Conservation (phyloP, 2,329 filamentous ascomycete species). For the Aspergillus calidoustus region DNA sequence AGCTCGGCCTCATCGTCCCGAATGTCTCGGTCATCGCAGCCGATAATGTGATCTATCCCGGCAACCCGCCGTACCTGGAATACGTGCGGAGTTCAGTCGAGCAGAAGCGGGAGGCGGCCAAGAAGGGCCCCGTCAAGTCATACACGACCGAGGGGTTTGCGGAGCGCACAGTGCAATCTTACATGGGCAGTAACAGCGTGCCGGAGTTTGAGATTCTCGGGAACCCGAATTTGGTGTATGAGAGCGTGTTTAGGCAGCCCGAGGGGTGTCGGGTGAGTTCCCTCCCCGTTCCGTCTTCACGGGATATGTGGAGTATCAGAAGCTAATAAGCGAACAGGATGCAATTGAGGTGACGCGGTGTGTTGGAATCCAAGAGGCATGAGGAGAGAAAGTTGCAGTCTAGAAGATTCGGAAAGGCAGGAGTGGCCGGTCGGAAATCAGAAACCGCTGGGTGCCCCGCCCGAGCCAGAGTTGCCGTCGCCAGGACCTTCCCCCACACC, state of each 20-base stretch:
- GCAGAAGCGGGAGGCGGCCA: constrained; percentile 59
- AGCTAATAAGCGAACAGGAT: constrained; percentile 28
- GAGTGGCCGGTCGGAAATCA: constrained; percentile 1
- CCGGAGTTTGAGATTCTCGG: constrained; percentile 48
- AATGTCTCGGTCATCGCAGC: constrained; percentile 54
- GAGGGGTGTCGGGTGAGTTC: constrained; percentile 33
- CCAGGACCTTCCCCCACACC: constrained; percentile 43
- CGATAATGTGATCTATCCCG: constrained; percentile 51
- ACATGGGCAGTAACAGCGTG: constrained; percentile 29
- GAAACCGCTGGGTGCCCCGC: constrained; percentile 60
- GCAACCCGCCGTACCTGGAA: constrained; percentile 55
- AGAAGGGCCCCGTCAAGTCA: constrained; percentile 28
- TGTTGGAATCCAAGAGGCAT: constrained; percentile 29
- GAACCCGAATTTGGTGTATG: constrained; percentile 69
- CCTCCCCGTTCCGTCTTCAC: neutral
- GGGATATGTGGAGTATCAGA: neutral
- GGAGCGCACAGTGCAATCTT: constrained; percentile 28
- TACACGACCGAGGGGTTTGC: constrained; percentile 29
- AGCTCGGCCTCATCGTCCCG: constrained; percentile 65
- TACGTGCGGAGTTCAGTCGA: constrained; percentile 70
- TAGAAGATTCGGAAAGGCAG: neutral
- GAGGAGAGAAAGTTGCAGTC: neutral
- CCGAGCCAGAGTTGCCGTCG: constrained; percentile 44
- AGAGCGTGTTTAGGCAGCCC: constrained; percentile 53
- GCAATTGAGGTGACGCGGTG: constrained; percentile 39